A percentile compares a stretch with the other conserved stretches of the same genome.
These are phyloP conservation scores for Lonicera japonica DNA, from an alignment of 129 eudicot genomes.

Conservation along the genomic window DNA sequence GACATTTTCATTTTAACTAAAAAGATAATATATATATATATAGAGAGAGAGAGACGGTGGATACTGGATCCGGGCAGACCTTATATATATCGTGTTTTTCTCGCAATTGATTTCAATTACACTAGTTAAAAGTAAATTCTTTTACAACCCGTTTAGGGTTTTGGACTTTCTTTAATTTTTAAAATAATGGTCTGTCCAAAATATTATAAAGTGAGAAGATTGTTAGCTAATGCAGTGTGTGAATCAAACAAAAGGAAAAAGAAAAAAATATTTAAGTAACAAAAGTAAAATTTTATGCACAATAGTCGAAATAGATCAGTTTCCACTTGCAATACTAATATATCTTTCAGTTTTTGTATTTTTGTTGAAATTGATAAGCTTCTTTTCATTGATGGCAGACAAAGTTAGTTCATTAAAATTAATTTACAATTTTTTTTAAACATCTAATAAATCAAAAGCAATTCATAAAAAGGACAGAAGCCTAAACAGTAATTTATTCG, in stretches of 20 bases:
- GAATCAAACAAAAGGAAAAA: conserved; percentile 2
- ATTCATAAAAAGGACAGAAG: conserved; percentile 2
- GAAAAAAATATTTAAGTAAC: background rate
- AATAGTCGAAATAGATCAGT: background rate
- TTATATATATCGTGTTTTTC: too few species aligned
- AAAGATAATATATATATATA: too few species aligned
- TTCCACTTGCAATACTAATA: background rate
- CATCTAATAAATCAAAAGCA: conserved; percentile 9
- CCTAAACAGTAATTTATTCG: background rate
- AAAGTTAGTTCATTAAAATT: conserved; percentile 4
- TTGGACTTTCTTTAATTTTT: background rate
- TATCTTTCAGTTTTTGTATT: background rate
- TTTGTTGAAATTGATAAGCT: background rate
- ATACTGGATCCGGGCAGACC: too few species aligned
- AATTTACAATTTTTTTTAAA: background rate
- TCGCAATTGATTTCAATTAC: too few species aligned
- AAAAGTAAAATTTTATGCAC: background rate
- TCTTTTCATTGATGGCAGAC: conserved; percentile 26
- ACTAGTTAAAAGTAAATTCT: background rate
- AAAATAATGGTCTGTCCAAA: background rate
- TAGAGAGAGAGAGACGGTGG: too few species aligned
- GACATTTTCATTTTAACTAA: too few species aligned
- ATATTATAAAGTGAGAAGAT: conserved; percentile 1
- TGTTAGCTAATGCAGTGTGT: background rate
- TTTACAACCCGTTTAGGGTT: background rate